Conservation (phyloP, 2,329 filamentous ascomycete species). For the Fusarium floridanum region DNA sequence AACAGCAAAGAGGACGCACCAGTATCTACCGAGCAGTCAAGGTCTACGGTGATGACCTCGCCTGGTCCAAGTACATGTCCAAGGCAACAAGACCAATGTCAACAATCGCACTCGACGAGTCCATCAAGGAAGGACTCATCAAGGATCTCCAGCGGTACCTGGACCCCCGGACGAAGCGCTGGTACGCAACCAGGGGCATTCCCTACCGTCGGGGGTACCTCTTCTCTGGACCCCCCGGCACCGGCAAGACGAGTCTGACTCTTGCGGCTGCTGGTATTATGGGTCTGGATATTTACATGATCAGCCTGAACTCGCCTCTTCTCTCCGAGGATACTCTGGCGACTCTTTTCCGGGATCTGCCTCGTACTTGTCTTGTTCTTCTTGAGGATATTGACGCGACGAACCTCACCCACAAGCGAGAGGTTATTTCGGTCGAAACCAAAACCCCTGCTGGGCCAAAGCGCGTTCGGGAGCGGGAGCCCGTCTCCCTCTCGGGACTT, state of each 20-base stretch:
- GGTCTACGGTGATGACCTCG: background rate
- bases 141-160: conserved; percentile 34
- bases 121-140: conserved; percentile 27
- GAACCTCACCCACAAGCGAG: conserved; percentile 12
- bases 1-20: conserved; percentile 27
- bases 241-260: conserved; percentile 36
- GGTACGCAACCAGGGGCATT: conserved; percentile 37
- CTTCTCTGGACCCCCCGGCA: conserved; percentile 37
- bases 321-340: conserved; percentile 29
- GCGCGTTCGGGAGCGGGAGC: conserved; percentile 10
- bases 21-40: conserved; percentile 26
- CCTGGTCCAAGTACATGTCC: conserved; percentile 32
- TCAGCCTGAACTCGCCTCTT: conserved; percentile 16
- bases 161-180: conserved; percentile 29
- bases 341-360: conserved; percentile 14
- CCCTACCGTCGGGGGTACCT: conserved; percentile 40
- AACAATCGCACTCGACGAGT: conserved; percentile 32
- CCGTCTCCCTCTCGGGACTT: conserved; percentile 66
- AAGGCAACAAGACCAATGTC: conserved; percentile 33
- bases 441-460: background rate
- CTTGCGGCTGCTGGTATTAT: conserved; percentile 30
- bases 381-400: conserved; percentile 35
- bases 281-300: conserved; percentile 36
- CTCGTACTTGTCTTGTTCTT: conserved; percentile 24
- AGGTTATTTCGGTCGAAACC: background rate